phyloP scores from a whole-genome alignment of 805 yeast species.

The Ogataea methylovora region DNA sequence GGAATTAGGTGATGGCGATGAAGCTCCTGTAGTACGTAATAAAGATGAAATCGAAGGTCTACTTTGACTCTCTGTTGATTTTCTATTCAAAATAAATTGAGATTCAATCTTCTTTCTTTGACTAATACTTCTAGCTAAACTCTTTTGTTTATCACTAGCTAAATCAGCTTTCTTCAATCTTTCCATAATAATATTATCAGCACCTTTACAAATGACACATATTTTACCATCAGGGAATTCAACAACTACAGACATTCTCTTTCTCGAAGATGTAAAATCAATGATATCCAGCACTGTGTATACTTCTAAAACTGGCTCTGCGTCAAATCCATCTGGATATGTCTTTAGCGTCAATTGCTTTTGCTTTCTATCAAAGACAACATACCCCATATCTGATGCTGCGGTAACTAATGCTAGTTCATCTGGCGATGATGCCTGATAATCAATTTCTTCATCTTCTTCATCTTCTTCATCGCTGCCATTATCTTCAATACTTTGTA shows the following conservation, averaged over 20 bases:
- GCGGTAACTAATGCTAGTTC: slow-evolving; percentile 91
- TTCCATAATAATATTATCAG: slow-evolving; percentile 84
- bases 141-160: slow-evolving; percentile 59
- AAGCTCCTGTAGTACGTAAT: no score
- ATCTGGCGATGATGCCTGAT: slow-evolving; percentile 95
- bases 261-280: slow-evolving; percentile 82
- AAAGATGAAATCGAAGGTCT: slow-evolving; percentile 20
- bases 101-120: slow-evolving; percentile 76
- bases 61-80: slow-evolving; percentile 31
- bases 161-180: slow-evolving; percentile 49
- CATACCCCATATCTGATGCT: slow-evolving; percentile 90
- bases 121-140: slow-evolving; percentile 47
- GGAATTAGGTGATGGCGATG: no score
- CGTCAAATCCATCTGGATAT: slow-evolving; percentile 76
- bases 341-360: slow-evolving; percentile 58
- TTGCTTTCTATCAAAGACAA: slow-evolving; percentile 65
- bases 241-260: slow-evolving; percentile 89
- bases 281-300: slow-evolving; percentile 75
- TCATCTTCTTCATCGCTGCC: slow-evolving; percentile 8
- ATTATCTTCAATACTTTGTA: slow-evolving; percentile 6
- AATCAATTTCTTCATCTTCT: slow-evolving; percentile 49
- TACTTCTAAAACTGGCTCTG: slow-evolving; percentile 52
- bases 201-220: slow-evolving; percentile 86
- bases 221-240: slow-evolving; percentile 69
- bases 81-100: slow-evolving; percentile 52